phyloP scores from a whole-genome alignment of 257 asterid species.

The Solanum stenotomum region DNA sequence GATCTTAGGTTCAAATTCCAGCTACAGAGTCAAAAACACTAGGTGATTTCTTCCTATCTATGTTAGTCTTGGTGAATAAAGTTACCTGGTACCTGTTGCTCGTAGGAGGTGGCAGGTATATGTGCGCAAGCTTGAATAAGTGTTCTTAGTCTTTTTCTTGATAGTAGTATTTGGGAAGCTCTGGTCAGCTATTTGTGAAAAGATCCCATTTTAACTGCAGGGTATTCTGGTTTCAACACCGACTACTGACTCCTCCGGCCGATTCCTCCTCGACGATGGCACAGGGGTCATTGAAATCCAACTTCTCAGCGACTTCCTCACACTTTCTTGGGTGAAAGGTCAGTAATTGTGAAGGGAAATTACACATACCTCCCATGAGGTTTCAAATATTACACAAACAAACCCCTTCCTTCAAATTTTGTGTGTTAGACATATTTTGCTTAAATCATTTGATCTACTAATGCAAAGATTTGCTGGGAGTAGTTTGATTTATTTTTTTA shows the following conservation, averaged over 20 bases:
- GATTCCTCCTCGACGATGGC: conserved; percentile 64
- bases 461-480: neutral
- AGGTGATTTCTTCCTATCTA: neutral
- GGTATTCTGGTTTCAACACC: conserved; percentile 58
- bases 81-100: neutral
- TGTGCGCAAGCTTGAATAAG: neutral
- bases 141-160: neutral
- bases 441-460: neutral
- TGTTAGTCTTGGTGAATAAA: neutral
- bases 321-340: conserved; percentile 54
- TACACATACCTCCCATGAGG: neutral
- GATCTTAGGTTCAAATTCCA: neutral
- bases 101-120: neutral
- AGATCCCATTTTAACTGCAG: conserved; percentile 19
- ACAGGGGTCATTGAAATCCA: conserved; percentile 52
- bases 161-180: neutral
- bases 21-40: neutral
- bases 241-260: conserved; percentile 12
- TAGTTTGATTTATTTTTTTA: neutral
- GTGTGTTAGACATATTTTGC: neutral
- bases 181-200: neutral
- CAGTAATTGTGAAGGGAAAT: neutral
- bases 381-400: neutral
- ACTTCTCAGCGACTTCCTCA: conserved; percentile 27
- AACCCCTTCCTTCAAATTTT: neutral